Conservation (phyloP, 306 rosid species). For the Inga leiocalycina region DNA sequence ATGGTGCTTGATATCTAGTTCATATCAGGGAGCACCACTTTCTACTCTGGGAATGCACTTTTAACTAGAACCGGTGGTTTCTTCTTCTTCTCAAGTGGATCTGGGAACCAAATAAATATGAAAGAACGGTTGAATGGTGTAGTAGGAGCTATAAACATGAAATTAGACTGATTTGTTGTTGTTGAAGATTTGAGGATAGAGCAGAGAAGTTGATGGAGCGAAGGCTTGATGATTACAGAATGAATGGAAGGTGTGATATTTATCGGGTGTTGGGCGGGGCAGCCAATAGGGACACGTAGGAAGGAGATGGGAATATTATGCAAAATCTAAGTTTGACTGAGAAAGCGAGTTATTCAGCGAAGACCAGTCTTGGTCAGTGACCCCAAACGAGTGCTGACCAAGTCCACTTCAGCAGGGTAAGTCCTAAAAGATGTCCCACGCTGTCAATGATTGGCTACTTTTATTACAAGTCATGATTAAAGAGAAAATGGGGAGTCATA, state of each 20-base stretch:
- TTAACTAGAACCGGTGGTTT: conserved; percentile 2
- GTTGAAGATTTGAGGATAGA: neutral
- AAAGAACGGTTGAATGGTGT: conserved; percentile 30
- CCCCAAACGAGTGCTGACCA: conserved; percentile 48
- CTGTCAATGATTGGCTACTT: conserved; percentile 21
- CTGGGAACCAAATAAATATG: conserved; percentile 25
- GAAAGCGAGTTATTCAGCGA: conserved; percentile 55
- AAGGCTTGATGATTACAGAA: conserved; percentile 17
- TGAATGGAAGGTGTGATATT: neutral
- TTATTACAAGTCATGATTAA: conserved; percentile 19
- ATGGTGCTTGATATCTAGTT: neutral
- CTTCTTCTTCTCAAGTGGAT: conserved; percentile 9
- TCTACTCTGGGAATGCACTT: conserved; percentile 12
- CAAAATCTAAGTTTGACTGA: conserved; percentile 56
- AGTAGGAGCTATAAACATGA: conserved; percentile 41
- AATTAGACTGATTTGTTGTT: neutral
- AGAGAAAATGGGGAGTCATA: neutral
- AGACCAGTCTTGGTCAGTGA: conserved; percentile 55
- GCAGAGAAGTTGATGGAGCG: conserved; percentile 8
- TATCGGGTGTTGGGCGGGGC: conserved; percentile 12
- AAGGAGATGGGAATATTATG: neutral
- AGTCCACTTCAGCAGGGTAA: conserved; percentile 25
- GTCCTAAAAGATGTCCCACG: neutral
- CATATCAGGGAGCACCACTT: neutral
- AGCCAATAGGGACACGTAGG: neutral